Evolutionary conservation across 169 alveolate genomes (phyloP), one percentile per base, ranked within the genome.

Genomic region (Plasmodium relictum): DNA sequence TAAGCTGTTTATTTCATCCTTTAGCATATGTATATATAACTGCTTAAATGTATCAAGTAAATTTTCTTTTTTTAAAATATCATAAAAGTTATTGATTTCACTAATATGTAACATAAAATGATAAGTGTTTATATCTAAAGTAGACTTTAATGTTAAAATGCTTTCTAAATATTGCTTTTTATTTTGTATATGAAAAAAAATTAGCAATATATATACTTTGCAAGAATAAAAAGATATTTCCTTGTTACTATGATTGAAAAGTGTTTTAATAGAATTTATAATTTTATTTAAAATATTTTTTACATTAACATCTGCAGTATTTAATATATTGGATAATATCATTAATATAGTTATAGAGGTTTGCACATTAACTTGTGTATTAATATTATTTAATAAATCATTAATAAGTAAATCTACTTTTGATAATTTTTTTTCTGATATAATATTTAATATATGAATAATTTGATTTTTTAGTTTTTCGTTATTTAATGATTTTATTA

Each of bases 391-490:
- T 65, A 86, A 52, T 50, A 86, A 59, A 72, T 86, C 92, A 71
- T 86, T 69, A 44, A 86, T 50, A 8, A 86, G 74, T 62, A 86
- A 71, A 71, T 86, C 92, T n/a, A 48, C 87, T 73, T 74, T 70
- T 45, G 92, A 59, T 20, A 86, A 54, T 59, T 86, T 86, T 65
- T 86, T 86, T 42, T 86, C 92, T 22, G 92, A 69, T 45, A 86
- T 86, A 44, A 62, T 70, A 71, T 86, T 86, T 63, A 86, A 52
- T n/a, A 86, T 86, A 54, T 71, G 87, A 59, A 86, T 86, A 48
- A 71, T 86, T 86, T 58, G 88, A n/a, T 71, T 86, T 86, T 86
- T 86, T 63, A 86, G 71, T n/a, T 71, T 71, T 56, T 86, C 92
- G 20, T 86, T 86, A 39, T 56, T 71, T 50, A 86, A 48, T 31